A percentile compares a stretch with the other conserved stretches of the same genome.
These are phyloP conservation scores for Solanum gracilifrons DNA, from an alignment of 257 asterid species.

Conservation along the genomic window DNA sequence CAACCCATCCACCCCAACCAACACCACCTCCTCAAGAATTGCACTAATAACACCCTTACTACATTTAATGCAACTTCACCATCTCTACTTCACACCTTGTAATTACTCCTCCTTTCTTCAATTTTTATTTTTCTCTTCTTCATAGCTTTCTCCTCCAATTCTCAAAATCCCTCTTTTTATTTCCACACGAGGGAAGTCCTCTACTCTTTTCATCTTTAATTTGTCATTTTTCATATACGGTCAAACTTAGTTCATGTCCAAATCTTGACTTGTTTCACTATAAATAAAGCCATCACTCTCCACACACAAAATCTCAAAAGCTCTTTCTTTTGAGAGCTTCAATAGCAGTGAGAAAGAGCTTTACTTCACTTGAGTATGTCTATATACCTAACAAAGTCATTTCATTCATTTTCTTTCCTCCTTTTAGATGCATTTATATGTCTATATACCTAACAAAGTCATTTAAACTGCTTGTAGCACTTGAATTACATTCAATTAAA, in stretches of 20 bases:
- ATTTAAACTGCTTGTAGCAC: neutral
- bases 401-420: neutral
- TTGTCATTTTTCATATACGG: neutral
- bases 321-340: conserved; percentile 6
- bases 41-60: neutral
- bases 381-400: neutral
- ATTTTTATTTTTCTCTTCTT: neutral
- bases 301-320: neutral
- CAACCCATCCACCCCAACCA: neutral
- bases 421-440: neutral
- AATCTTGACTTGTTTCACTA: neutral
- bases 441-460: neutral
- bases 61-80: conserved; percentile 6
- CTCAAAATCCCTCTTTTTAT: neutral
- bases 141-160: neutral
- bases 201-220: neutral
- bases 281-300: neutral
- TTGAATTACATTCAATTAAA: neutral
- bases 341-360: neutral
- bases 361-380: neutral
- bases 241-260: neutral
- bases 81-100: neutral
- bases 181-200: neutral
- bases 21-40: neutral
- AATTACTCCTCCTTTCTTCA: conserved; percentile 5